Evolutionary conservation across 139 green algal genomes (phyloP).

Genomic region (Coccomyxa sp.): DNA sequence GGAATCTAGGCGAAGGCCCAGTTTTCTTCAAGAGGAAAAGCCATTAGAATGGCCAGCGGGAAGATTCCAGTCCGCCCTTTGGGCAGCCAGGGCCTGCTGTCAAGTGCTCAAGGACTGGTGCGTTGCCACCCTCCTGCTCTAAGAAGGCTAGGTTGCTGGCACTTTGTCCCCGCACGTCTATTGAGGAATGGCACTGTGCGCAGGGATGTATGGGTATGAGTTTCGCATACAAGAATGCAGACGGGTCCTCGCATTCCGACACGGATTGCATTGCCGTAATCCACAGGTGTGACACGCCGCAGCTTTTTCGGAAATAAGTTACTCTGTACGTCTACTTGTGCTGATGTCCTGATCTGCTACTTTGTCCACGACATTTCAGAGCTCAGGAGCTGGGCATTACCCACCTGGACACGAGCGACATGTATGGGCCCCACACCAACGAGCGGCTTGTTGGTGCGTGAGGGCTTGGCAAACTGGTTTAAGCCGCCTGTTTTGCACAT

Average conservation of each 20-base stretch:
- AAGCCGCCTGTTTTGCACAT: neutral
- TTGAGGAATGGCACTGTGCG: too few species aligned
- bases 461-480: neutral
- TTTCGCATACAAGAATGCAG: too few species aligned
- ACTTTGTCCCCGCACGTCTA: too few species aligned
- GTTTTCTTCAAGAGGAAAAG: too few species aligned
- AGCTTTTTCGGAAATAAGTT: neutral
- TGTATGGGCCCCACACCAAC: conserved; percentile 66
- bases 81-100: too few species aligned
- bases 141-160: too few species aligned
- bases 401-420: conserved; percentile 56
- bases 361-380: neutral
- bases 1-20: too few species aligned
- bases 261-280: conserved; percentile 40
- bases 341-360: neutral
- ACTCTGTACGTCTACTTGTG: neutral
- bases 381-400: conserved; percentile 49
- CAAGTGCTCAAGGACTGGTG: too few species aligned
- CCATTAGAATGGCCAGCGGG: too few species aligned
- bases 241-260: conserved; percentile 1
- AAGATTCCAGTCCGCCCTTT: too few species aligned
- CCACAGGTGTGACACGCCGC: neutral
- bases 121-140: too few species aligned
- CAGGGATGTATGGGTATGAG: too few species aligned
- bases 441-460: conserved; percentile 53